Evolutionary conservation across 2,329 filamentous ascomycete species (phyloP), one percentile per base, ranked within the genome.

Genomic region (Ophiocordyceps camponoti-rufipedis): DNA sequence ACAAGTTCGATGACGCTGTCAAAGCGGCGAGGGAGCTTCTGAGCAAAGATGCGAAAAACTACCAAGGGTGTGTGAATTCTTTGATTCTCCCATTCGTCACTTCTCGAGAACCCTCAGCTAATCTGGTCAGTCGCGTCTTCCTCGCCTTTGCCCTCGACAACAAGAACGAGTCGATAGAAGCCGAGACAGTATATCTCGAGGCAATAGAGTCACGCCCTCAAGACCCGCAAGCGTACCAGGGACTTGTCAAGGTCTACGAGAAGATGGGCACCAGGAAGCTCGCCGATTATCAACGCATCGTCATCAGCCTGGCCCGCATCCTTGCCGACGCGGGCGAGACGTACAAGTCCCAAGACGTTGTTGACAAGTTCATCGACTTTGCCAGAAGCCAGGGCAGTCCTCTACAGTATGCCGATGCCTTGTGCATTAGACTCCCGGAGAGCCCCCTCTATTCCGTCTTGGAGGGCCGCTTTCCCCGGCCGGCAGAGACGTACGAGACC

Each of bases 161-260:
- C 59, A 74, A 82, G 49, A 75, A 77, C 48, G 74, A 78, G 49
- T 64, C 72, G 8, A 77, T 82, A 7, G 81, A 85, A 39, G 80
- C 91, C 0, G 87, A 91, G 53, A 74, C 71, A 32, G 76, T 80
- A 1, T 96, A 96, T 61, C 69, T 72, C 39, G 69, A 74, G 31
- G 91, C 89, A 1, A 75, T 82, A 6, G 68, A 70, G 18, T 67
- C 85, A 49, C 88, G 85, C 51, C 75, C 80, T 1, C 69, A 75
- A 16, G 87, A 95, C 53, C 68, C 77, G n/a, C 83, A 89, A 55
- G 84, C 84, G 52, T 96, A 85, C 86, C 84, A 94, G 58, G 91
- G 91, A 1, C 68, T 98, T 42, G 74, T 91, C 60, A 84, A 80
- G 55, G 63, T 96, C 29, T 95, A 86, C 58, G 85, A 94, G 63